Base-by-base conservation (phyloP, 2,329 filamentous ascomycete genomes). In the Pseudopyricularia cyperi region DNA sequence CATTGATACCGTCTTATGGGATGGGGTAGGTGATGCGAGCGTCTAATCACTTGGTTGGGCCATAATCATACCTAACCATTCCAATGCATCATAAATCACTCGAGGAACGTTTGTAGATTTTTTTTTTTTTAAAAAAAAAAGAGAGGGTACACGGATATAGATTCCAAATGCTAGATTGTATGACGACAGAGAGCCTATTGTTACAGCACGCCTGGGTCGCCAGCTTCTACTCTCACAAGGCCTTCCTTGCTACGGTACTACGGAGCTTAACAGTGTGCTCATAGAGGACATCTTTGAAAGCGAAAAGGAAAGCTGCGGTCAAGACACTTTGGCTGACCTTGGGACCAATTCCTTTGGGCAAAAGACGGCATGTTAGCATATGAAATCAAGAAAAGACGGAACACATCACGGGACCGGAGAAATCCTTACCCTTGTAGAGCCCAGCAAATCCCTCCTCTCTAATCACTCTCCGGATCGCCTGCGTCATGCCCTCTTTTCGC, bases 301-400 rank as follows among this genome's bases (percentile, higher is more conserved):
- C 93, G 65, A 98, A 98, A 54, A 98, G 73, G 69, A 97, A 89
- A 3, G 93, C 93, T 6, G 93, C 93, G 4, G 93, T 98, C 56
- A 98, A 78, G 46, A 97, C 93, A 64, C 90, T 96, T 71, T 98
- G 93, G 19, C 89, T 90, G 59, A 98, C 85, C 77, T 98, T 98
- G 59, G 93, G 89, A 22, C 84, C 89, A 63, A 98, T 95, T 52
- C 91, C 90, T 95, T 48, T 42, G 22, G 26, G 48, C 26, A 49
- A 48, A 24, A 46, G 48, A 46, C 11, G 4, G 30, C 34, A 37
- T 54, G 28, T n/a, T 46, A 49, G 44, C 42, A 46, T 34, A 44
- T 4, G 39, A 39, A 8, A 7, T 22, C 9, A 2, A 32, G 19
- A 51, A 26, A 24, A 51, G 17, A n/a, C 22, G 26, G 22, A 26